Evolutionary conservation across 805 yeast species (phyloP).

Genomic region (Candida stauntonica): DNA sequence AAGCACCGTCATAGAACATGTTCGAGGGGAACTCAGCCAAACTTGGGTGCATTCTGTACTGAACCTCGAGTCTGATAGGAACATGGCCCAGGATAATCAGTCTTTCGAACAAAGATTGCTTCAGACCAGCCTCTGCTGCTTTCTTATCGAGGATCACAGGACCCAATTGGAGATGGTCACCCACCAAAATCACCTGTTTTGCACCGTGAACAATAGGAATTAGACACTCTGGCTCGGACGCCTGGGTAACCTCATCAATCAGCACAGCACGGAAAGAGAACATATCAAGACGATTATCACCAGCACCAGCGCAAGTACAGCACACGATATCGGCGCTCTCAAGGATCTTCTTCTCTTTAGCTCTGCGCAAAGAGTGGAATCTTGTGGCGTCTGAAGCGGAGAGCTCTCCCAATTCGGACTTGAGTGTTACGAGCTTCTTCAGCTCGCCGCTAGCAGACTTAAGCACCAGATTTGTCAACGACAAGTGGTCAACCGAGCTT

Average conservation of each 20-base stretch:
- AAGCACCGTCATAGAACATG: slow-evolving; percentile 87
- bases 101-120: slow-evolving; percentile 85
- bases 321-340: slow-evolving; percentile 72
- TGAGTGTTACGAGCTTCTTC: slow-evolving; percentile 52
- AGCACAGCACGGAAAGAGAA: slow-evolving; percentile 70
- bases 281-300: slow-evolving; percentile 56
- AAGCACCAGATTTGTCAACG: slow-evolving; percentile 52
- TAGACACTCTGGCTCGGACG: slow-evolving; percentile 87
- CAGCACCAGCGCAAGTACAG: slow-evolving; percentile 91
- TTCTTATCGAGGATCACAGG: slow-evolving; percentile 79
- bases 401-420: slow-evolving; percentile 66
- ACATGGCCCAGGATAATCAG: slow-evolving; percentile 74
- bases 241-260: slow-evolving; percentile 92
- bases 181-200: slow-evolving; percentile 83
- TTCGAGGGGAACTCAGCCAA: slow-evolving; percentile 84
- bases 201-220: slow-evolving; percentile 89
- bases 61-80: slow-evolving; percentile 85
- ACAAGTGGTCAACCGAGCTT: slow-evolving; percentile 50
- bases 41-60: slow-evolving; percentile 92
- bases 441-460: slow-evolving; percentile 49
- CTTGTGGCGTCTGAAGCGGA: slow-evolving; percentile 47
- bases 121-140: slow-evolving; percentile 84
- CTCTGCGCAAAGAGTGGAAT: slow-evolving; percentile 38
- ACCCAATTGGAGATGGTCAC: slow-evolving; percentile 94
- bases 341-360: slow-evolving; percentile 47